Evolutionary conservation across 768 basidiomycete genomes (phyloP), one percentile per base, ranked within the genome.

Genomic region (Tricholoma furcatifolium): DNA sequence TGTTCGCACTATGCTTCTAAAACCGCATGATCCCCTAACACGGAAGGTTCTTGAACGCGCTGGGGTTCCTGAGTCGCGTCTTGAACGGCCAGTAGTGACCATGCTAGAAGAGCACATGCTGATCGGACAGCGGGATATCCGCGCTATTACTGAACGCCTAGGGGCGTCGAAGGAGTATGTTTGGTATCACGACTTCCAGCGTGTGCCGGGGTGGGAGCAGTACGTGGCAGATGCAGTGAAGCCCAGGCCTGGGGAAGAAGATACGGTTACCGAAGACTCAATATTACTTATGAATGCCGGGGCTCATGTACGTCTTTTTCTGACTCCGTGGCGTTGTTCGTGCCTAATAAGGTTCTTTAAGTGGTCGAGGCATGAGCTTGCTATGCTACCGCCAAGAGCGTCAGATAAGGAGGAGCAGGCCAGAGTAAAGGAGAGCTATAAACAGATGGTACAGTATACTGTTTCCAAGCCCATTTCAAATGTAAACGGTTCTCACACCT

Each of bases 61-160:
- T 6, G 64, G 62, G 4, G 65, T 69, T 12, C 66, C 67, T 4
- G 60, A 59, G 23, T 65, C 67, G 15, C 58, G 67, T 11, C 45
- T 66, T 35, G 35, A 56, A 39, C 63, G 67, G 8, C 67, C 67
- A 6, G 55, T 69, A 32, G 45, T 67, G 24, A 69, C 66, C 12
- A 56, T 66, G 56, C 61, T 69, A 14, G 64, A 69, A 38, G 65
- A 67, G 42, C 63, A 66, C 56, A 62, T 69, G 61, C 43, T 66
- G 9, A 56, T 69, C 39, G 60, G 58, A 30, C 58, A 65, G 23
- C 51, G 47, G 11, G 66, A 69, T 41, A 65, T 69, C 35, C 53
- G 60, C 18, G 50, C 55, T 8, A 67, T 69, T 44, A 63, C 65
- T 5, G 60, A 66, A 36, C 50, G 55, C 15, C 43, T 67, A 20